Percentiles rank a stretch among this genome's conserved stretches.
Evolutionary conservation across 257 asterid genomes (phyloP).

Genomic region (Scutellaria baicalensis): DNA sequence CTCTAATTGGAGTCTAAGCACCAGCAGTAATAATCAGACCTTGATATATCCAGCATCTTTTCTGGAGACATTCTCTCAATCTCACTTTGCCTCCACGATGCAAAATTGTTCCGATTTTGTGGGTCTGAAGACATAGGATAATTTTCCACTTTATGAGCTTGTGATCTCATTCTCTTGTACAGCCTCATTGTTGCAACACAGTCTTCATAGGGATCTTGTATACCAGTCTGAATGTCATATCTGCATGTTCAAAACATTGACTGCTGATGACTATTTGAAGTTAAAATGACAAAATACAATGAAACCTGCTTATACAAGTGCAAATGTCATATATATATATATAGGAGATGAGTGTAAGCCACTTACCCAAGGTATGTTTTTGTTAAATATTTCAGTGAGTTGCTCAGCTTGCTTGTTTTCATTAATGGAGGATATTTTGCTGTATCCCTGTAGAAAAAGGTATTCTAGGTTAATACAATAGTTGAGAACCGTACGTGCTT

Average conservation of each 20-base stretch:
- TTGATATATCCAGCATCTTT: slow-evolving; percentile 57
- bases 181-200: slow-evolving; percentile 77
- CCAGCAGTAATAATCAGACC: slow-evolving; percentile 90
- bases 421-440: slow-evolving; percentile 79
- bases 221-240: slow-evolving; percentile 72
- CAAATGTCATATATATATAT: slow-evolving; percentile 34
- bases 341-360: not conserved
- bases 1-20: slow-evolving; percentile 55
- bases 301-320: slow-evolving; percentile 21
- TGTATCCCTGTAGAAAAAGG: slow-evolving; percentile 52
- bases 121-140: slow-evolving; percentile 63
- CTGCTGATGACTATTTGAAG: not conserved
- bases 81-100: slow-evolving; percentile 69
- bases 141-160: slow-evolving; percentile 46
- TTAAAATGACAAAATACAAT: not conserved
- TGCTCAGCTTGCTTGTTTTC: slow-evolving; percentile 95
- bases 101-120: slow-evolving; percentile 63
- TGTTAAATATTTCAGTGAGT: slow-evolving; percentile 73
- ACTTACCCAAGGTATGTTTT: slow-evolving; percentile 76
- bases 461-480: not conserved
- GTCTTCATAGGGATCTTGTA: slow-evolving; percentile 89
- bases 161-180: slow-evolving; percentile 72
- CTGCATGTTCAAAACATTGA: slow-evolving; percentile 21
- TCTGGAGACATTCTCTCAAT: slow-evolving; percentile 84
- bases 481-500: not conserved